A percentile compares a stretch with the other conserved stretches of the same genome.
phyloP scores from a whole-genome alignment of 1,139 yeast species.

The Kurtzmaniella quercitrusa region DNA sequence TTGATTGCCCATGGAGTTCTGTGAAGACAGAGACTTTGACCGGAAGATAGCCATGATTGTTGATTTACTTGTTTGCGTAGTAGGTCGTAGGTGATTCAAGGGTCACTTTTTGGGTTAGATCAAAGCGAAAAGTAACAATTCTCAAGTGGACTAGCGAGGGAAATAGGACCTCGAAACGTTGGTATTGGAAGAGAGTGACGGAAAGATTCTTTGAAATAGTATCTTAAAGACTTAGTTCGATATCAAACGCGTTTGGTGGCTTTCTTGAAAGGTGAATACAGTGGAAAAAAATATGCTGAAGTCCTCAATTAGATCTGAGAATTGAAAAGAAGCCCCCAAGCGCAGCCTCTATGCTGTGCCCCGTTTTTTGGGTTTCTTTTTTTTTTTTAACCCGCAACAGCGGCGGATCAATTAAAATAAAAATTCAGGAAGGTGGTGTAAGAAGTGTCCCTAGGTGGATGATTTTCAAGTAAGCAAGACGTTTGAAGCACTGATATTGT shows the following conservation, averaged over 20 bases:
- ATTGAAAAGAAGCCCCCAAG: not conserved
- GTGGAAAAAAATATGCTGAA: not conserved
- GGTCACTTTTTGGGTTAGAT: not conserved
- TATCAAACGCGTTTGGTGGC: not conserved
- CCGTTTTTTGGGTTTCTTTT: not conserved
- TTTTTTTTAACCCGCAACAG: not conserved
- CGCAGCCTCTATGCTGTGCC: not conserved
- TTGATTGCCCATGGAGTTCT: constrained; percentile 18
- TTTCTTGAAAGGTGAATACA: not conserved
- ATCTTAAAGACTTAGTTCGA: not conserved
- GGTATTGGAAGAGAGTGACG: not conserved
- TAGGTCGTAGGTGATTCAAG: not conserved
- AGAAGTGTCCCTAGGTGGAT: not conserved
- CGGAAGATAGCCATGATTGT: constrained; percentile 37
- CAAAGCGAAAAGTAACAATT: not conserved
- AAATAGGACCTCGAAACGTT: no score
- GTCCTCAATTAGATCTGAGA: not conserved
- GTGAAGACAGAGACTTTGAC: constrained; percentile 23
- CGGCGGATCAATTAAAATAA: not conserved
- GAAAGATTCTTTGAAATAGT: not conserved
- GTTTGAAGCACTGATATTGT: not conserved
- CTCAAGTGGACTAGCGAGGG: not conserved
- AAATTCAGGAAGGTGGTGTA: not conserved
- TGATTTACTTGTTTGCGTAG: not conserved
- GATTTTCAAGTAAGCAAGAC: not conserved